These are phyloP conservation scores for Zygotorulaspora danielsina DNA, from an alignment of 805 yeast genomes.

Conservation along the genomic window DNA sequence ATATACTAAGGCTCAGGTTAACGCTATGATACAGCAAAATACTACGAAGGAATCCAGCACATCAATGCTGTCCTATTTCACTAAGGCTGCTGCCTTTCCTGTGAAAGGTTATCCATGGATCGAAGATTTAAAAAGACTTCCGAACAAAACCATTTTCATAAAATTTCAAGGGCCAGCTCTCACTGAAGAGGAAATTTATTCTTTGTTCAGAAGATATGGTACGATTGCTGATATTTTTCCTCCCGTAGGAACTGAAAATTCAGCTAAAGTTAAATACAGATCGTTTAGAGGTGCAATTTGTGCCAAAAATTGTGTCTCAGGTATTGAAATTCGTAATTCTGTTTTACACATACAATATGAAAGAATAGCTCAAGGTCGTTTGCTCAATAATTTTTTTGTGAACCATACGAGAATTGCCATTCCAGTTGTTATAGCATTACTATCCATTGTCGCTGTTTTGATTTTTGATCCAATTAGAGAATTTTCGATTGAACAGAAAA, in stretches of 20 bases:
- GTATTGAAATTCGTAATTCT: constrained; percentile 59
- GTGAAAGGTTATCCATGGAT: constrained; percentile 96
- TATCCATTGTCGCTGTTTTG: constrained; percentile 77
- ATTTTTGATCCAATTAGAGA: constrained; percentile 92
- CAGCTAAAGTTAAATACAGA: constrained; percentile 54
- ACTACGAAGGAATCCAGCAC: constrained; percentile 38
- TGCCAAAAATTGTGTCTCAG: constrained; percentile 89
- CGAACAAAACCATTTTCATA: constrained; percentile 59
- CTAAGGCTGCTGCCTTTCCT: constrained; percentile 54
- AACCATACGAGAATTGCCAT: constrained; percentile 79
- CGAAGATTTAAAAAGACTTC: constrained; percentile 80
- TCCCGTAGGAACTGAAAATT: constrained; percentile 43
- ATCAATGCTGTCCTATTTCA: constrained; percentile 40
- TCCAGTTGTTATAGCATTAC: constrained; percentile 71
- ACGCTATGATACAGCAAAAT: constrained; percentile 47
- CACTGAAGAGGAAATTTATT: constrained; percentile 74
- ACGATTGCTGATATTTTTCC: constrained; percentile 70
- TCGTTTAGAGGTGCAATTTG: constrained; percentile 65
- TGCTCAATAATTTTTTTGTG: constrained; percentile 53
- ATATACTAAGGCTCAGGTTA: constrained; percentile 48
- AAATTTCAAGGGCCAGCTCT: constrained; percentile 72
- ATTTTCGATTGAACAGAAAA: constrained; percentile 68
- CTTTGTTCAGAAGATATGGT: constrained; percentile 84
- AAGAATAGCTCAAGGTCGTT: constrained; percentile 49
- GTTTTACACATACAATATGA: constrained; percentile 71